Percentiles rank a stretch among this genome's conserved stretches.
phyloP scores from a whole-genome alignment of 129 eudicot species.

The Centaurea solstitialis region DNA sequence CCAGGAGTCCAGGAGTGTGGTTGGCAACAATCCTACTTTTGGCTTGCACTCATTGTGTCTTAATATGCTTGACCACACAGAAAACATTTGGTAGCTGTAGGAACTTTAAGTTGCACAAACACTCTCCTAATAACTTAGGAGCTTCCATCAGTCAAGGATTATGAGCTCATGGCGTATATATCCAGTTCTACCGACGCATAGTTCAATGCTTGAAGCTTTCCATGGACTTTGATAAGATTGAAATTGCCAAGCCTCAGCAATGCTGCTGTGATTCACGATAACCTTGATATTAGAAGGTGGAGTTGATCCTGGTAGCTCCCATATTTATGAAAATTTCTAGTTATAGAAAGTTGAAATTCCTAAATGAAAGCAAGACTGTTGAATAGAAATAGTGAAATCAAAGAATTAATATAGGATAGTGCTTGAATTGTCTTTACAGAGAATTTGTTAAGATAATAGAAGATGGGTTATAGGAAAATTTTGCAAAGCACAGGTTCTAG shows the following conservation, averaged over 20 bases:
- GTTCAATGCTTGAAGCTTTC: background rate
- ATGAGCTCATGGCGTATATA: background rate
- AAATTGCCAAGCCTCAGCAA: background rate
- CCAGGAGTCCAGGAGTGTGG: background rate
- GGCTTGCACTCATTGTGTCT: background rate
- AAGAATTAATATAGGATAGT: background rate
- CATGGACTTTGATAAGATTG: background rate
- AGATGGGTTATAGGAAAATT: background rate
- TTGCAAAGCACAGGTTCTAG: background rate
- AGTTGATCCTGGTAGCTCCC: background rate
- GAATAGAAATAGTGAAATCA: background rate
- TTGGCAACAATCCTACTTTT: background rate
- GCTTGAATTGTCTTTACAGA: background rate
- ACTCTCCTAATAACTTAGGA: background rate
- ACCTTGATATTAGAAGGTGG: background rate
- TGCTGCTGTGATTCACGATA: background rate
- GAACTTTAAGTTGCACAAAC: background rate
- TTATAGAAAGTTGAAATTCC: background rate
- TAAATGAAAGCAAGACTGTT: background rate
- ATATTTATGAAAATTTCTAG: background rate
- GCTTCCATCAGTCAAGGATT: background rate
- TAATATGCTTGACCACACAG: background rate
- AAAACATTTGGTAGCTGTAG: too few relatives aligned
- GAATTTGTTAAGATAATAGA: background rate
- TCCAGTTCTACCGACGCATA: background rate